Conservation (phyloP, 495 filamentous ascomycete species). For the Xylaria sp. region DNA sequence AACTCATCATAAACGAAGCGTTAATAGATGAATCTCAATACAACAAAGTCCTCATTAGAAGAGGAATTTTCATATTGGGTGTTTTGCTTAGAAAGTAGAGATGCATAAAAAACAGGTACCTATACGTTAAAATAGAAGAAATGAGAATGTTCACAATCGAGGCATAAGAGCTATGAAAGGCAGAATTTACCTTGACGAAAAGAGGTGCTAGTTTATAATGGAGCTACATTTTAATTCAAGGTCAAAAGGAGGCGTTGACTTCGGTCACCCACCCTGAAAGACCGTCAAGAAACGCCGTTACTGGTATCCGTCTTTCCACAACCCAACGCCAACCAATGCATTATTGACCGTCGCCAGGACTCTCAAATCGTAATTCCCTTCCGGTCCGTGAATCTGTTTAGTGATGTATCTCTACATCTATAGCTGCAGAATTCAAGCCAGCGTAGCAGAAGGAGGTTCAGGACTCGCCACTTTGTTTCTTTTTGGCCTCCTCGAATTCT, state of each 20-base stretch:
- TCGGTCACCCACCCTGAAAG: background rate
- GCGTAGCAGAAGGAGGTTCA: background rate
- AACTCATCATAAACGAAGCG: background rate
- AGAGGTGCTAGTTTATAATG: background rate
- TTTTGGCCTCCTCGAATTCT: conserved; percentile 79
- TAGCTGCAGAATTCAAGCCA: background rate
- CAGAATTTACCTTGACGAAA: background rate
- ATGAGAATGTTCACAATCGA: background rate
- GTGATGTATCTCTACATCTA: conserved; percentile 9
- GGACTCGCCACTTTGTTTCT: conserved; percentile 49
- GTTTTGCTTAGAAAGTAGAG: background rate
- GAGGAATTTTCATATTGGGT: background rate
- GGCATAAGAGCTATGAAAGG: background rate
- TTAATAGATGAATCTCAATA: background rate
- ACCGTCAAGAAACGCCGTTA: conserved; percentile 26
- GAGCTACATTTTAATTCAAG: background rate
- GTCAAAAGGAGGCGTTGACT: background rate
- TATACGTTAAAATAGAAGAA: background rate
- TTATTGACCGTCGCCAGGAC: conserved; percentile 22
- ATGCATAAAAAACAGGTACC: background rate
- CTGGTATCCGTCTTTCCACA: conserved; percentile 24
- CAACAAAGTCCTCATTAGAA: background rate
- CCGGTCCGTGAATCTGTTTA: background rate
- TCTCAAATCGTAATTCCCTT: conserved; percentile 1
- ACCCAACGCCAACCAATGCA: conserved; percentile 31